Percentiles rank a stretch among this genome's conserved stretches.
These are phyloP conservation scores for Rhypophila decipiens DNA, from an alignment of 495 filamentous ascomycete species.

Conservation along the genomic window DNA sequence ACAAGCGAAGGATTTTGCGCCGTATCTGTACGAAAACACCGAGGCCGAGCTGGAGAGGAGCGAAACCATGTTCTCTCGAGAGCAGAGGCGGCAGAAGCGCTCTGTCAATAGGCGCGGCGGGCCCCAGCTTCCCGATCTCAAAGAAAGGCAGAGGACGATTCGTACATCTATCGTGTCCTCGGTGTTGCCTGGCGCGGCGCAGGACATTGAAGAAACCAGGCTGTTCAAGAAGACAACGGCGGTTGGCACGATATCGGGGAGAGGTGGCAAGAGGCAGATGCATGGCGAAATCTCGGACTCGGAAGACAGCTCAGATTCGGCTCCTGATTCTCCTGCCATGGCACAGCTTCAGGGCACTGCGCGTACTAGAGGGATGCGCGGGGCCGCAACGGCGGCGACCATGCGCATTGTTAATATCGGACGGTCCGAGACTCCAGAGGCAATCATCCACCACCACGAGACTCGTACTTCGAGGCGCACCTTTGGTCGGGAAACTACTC, in stretches of 20 bases:
- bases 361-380: slow-evolving; percentile 80
- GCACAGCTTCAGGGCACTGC: slow-evolving; percentile 70
- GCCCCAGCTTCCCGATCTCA: slow-evolving; percentile 90
- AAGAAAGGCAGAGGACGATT: slow-evolving; percentile 87
- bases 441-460: slow-evolving; percentile 64
- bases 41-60: slow-evolving; percentile 85
- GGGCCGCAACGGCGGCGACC: slow-evolving; percentile 76
- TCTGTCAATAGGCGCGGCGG: slow-evolving; percentile 91
- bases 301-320: slow-evolving; percentile 80
- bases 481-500: slow-evolving; percentile 46
- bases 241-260: slow-evolving; percentile 48
- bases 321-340: slow-evolving; percentile 77
- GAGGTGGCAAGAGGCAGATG: slow-evolving; percentile 48
- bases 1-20: slow-evolving; percentile 85
- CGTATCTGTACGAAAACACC: slow-evolving; percentile 88
- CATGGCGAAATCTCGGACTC: slow-evolving; percentile 80
- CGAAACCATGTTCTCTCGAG: slow-evolving; percentile 85
- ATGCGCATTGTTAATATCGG: slow-evolving; percentile 67
- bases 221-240: slow-evolving; percentile 64
- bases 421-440: slow-evolving; percentile 85
- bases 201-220: slow-evolving; percentile 72
- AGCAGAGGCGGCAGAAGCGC: slow-evolving; percentile 89
- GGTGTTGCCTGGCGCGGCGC: slow-evolving; percentile 79
- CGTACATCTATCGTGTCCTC: slow-evolving; percentile 85
- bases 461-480: slow-evolving; percentile 58